Conservation (phyloP, 2,329 filamentous ascomycete genomes). For the Penicillium sp. region DNA sequence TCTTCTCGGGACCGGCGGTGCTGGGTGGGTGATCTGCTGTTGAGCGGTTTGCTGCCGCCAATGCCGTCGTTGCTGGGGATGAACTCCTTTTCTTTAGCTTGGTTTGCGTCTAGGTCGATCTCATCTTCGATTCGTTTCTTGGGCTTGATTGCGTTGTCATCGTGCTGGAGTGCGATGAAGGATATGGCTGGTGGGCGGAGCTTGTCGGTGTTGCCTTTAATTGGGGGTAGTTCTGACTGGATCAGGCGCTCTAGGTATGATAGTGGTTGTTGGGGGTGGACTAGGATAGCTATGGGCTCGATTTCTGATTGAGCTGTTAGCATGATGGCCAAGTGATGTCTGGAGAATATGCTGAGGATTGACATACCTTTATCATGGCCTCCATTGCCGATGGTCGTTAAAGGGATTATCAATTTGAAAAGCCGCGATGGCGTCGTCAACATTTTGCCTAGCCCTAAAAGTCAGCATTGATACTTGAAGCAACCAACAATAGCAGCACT, state of each 20-base stretch:
- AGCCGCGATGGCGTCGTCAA: slow-evolving; percentile 77
- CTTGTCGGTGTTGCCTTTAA: slow-evolving; percentile 61
- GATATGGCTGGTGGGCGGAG: slow-evolving; percentile 71
- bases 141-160: slow-evolving; percentile 56
- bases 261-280: slow-evolving; percentile 87
- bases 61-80: slow-evolving; percentile 8
- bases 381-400: slow-evolving; percentile 62
- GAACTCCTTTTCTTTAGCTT: slow-evolving; percentile 4
- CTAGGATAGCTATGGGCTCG: slow-evolving; percentile 79
- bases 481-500: not conserved
- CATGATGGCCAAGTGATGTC: not conserved
- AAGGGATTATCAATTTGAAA: slow-evolving; percentile 75
- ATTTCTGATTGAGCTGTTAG: slow-evolving; percentile 50
- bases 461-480: slow-evolving; percentile 3
- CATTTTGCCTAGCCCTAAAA: slow-evolving; percentile 61
- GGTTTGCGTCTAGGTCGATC: slow-evolving; percentile 44
- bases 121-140: slow-evolving; percentile 39
- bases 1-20: slow-evolving; percentile 54
- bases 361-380: slow-evolving; percentile 55
- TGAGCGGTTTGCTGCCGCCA: slow-evolving; percentile 5
- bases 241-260: slow-evolving; percentile 88
- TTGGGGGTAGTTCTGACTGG: slow-evolving; percentile 76
- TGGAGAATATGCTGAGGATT: not conserved
- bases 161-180: slow-evolving; percentile 76
- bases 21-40: slow-evolving; percentile 30